Base-by-base conservation (phyloP, 2,329 filamentous ascomycete species). In the Claviceps capensis region DNA sequence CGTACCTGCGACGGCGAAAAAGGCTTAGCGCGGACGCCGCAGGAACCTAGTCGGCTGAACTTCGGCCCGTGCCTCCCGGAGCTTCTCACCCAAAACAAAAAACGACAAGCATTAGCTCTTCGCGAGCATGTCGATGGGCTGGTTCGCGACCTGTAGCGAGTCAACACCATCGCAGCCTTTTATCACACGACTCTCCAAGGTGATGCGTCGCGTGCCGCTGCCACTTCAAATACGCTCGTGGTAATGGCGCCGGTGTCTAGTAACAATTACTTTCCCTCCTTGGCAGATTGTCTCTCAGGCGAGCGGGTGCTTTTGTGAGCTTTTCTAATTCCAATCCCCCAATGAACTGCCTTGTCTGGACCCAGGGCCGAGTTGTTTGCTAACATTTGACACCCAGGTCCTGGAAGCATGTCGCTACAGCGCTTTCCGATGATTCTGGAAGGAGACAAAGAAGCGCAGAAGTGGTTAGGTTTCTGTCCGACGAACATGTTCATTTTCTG, bases 231-330 rank as follows among this genome's bases (percentile, higher is more conserved):
- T 71, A 76, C 71, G 69, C 69, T 70, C 67, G 71, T 67, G 72
- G 74, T 70, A 73, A 89, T 88, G 85, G 84, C 82, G 73, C 77
- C 82, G 69, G 72, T 79, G 64, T 77, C 79, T 63, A 83, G 85
- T 71, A 73, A 74, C 64, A 75, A 78, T 66, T 93, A 90, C 72
- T 86, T 94, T 63, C 88, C 90, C 64, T 81, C 88, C 64, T 76
- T 96, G 69, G 85, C 88, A 69, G 82, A 86, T 65, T 94, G 88
- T 71, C 77, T 97, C 63, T 83, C 80, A 61, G 87, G 88, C 70
- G 83, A 91, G 67, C 79, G 79, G 62, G 78, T 85, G 65, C 75
- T 96, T 62, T 77, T 95, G 86, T 95, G 77, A 66, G 83, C 75
- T 57, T 53, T 41, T 52, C 40, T 50, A 14, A 40, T 40, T 46